Base-by-base conservation (phyloP, 225 moss, liverwort and hornwort genomes). In the Pleurozium schreberi region DNA sequence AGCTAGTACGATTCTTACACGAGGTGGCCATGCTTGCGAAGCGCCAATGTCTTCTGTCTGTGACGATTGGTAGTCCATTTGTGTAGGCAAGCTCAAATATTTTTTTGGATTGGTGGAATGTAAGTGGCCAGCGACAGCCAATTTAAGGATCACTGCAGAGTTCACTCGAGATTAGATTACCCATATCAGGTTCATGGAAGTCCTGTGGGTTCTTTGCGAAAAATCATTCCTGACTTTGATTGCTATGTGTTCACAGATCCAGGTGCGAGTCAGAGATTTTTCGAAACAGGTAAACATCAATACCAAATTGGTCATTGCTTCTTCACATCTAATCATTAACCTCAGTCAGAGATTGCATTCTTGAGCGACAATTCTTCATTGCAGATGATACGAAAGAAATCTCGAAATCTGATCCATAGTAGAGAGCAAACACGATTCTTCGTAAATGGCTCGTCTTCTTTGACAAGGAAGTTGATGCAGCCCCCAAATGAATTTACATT, bases 281-380 rank as follows among this genome's bases (percentile, higher is more conserved):
- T 84, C 63, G 90, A 89, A 91, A 81, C 86, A 91, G 92, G 92
- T 94, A 84, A 78, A 16, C 11, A 26, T 82, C 38, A 17, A 40
- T n/a, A 38, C 84, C 57, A 53, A 61, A 9, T 38, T 53, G 19
- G 23, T 8, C 61, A 62, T 62, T 47, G 21, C 40, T 55, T 70
- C 70, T 40, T 38, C 58, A 11, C 55, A 11, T 64, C 47, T 45
- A 18, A 73, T 63, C 13, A 19, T 74, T 49, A 71, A 67, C 40
- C 34, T 45, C 45, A 42, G 45, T 40, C 33, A 62, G 62, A 62
- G 81, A 62, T n/a, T 45, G 59, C 81, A 43, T 42, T 31, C 22
- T 31, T 61, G 45, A 62, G 81, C 45, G 62, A 45, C 15, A 81
- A 62, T 82, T 82, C 43, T 42, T 82, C 81, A 45, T 62, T 33